Base-by-base conservation (phyloP, 441 rosid genomes). In the Capsella rubella region DNA sequence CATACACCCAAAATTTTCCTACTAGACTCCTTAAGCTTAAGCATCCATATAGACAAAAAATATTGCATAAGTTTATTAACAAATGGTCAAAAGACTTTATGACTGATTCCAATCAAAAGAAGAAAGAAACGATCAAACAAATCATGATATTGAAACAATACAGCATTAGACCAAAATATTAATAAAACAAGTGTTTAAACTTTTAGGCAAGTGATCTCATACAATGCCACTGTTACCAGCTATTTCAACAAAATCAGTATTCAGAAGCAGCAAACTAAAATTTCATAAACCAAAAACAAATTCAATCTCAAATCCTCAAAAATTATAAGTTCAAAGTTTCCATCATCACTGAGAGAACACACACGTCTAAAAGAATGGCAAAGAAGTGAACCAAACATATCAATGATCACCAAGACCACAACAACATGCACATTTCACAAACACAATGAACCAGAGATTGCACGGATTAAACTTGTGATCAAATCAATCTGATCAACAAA, bases 401-500 rank as follows among this genome's bases (percentile, higher is more conserved):
- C 4, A 34, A 42, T 74, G 74, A 52, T 52, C 25, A 21, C 55
- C 53, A 47, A n/a, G 15, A n/a, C 35, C 12, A 43, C 32, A 46
- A 35, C 12, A 21, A 58, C 40, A 31, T 35, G 12, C 12, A 5
- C 12, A 21, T 2, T 34, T 31, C 28, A 47, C 6, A 43, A 53
- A 12, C 15, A 50, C 25, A 53, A 60, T 43, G 63, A 59, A 75
- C 59, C 42, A 32, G 32, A 54, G 35, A 66, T 64, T 50, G 8
- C 53, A 60, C 10, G 50, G 55, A 3, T 46, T 34, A 29, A 68
- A 15, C 46, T 45, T 29, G 53, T 29, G 31, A 70, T 58, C 27
- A 72, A 72, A 61, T 53, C 31, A 61, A 60, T 60, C 43, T 52
- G 58, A 77, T 66, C 4, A 34, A 27, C 40, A 9, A 37, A 37